These are phyloP conservation scores for Phallus indusiatus DNA, from an alignment of 768 basidiomycete genomes.

Conservation along the genomic window DNA sequence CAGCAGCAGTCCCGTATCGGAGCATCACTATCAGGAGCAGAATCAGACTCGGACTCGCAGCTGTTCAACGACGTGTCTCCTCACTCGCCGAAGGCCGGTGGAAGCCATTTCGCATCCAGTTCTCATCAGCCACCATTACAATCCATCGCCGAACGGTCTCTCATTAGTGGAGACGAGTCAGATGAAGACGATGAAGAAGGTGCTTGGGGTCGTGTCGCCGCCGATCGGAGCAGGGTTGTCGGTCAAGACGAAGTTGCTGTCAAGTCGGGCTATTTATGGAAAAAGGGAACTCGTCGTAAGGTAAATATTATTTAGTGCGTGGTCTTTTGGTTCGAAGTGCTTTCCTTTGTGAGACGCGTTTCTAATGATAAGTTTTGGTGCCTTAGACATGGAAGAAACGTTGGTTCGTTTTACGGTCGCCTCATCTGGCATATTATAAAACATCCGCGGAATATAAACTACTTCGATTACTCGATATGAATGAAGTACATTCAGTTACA, in stretches of 20 bases:
- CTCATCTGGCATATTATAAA: slow-evolving; percentile 95
- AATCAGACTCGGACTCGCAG: slow-evolving; percentile 80
- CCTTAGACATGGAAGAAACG: slow-evolving; percentile 96
- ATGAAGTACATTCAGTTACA: slow-evolving; percentile 85
- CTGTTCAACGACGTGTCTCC: slow-evolving; percentile 31
- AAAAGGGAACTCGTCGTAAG: slow-evolving; percentile 97
- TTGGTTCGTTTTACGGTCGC: slow-evolving; percentile 92
- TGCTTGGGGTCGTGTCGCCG: slow-evolving; percentile 48
- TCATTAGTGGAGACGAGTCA: slow-evolving; percentile 60
- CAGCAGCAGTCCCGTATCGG: slow-evolving; percentile 24
- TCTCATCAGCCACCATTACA: slow-evolving; percentile 49
- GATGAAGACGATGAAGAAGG: slow-evolving; percentile 52
- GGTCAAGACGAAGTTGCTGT: slow-evolving; percentile 53
- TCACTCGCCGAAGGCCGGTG: slow-evolving; percentile 19
- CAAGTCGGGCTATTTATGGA: slow-evolving; percentile 91
- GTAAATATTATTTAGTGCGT: slow-evolving; percentile 44
- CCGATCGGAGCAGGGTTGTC: slow-evolving; percentile 31
- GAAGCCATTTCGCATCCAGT: slow-evolving; percentile 22
- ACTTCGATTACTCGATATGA: slow-evolving; percentile 76
- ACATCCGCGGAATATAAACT: slow-evolving; percentile 90
- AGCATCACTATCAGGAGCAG: slow-evolving; percentile 53
- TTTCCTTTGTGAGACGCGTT: too few species aligned
- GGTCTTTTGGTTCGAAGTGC: too few species aligned
- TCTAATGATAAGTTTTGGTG: slow-evolving; percentile 7
- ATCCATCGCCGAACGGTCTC: slow-evolving; percentile 68